phyloP scores from a whole-genome alignment of 192 early-diverging fungal species.

The Pilobolus umbonatus region DNA sequence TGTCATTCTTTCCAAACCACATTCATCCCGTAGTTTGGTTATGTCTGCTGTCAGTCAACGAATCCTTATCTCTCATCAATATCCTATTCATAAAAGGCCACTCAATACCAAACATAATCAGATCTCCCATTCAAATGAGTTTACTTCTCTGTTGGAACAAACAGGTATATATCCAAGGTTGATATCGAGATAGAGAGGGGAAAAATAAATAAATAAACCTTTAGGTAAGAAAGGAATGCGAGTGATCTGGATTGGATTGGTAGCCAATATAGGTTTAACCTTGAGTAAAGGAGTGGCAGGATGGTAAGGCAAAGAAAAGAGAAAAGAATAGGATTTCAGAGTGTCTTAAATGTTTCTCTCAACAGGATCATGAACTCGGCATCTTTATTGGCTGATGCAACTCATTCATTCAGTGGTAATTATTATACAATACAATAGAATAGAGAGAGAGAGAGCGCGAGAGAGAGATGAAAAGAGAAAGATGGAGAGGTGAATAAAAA shows the following conservation, averaged over 20 bases:
- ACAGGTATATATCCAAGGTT: no score
- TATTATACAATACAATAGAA: not conserved
- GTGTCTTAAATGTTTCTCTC: not conserved
- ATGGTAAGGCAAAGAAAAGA: constrained; percentile 27
- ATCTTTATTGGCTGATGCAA: constrained; percentile 73
- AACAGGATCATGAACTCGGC: constrained; percentile 64
- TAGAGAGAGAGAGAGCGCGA: not conserved
- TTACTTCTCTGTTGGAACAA: no score
- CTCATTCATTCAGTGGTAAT: constrained; percentile 67
- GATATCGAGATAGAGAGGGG: not conserved
- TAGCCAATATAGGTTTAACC: constrained; percentile 55
- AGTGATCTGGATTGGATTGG: constrained; percentile 60
- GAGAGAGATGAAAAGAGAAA: not conserved
- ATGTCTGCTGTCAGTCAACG: no score
- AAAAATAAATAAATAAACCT: not conserved
- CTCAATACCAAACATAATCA: no score
- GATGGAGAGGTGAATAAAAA: not conserved
- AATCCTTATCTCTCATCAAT: no score
- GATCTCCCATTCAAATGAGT: no score
- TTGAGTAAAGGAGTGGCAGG: constrained; percentile 59
- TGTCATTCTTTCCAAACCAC: no score
- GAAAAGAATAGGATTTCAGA: not conserved
- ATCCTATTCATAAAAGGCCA: no score
- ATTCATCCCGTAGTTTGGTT: no score
- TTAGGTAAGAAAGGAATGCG: constrained; percentile 51